Evolutionary conservation across 805 yeast species (phyloP), one percentile per base, ranked within the genome.

Genomic region (Cyberlindnera sargentensis): DNA sequence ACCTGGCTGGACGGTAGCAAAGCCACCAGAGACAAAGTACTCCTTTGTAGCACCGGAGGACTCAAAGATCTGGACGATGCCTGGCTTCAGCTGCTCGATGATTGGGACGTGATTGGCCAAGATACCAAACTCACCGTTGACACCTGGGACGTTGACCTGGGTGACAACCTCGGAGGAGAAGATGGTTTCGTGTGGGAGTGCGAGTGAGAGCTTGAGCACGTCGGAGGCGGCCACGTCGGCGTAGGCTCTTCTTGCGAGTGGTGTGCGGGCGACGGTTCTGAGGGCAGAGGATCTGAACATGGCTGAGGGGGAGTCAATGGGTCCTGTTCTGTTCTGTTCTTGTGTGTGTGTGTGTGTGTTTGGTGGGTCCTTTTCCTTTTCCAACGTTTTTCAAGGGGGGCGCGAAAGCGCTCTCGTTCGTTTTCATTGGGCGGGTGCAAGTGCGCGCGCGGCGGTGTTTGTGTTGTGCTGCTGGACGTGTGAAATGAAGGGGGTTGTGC

Each of bases 61-160:
- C 68, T 87, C 91, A 55, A 87, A 83, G 63, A 93, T 80, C 69
- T 90, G 96, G 60, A 93, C 84, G 49, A 93, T 76, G 68, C 99
- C 99, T 58, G 99, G 96, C 63, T 82, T 78, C 66, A 93, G 81
- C 76, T 93, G 95, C 73, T 93, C 98, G 52, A 91, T 88, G 60
- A 85, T 80, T 60, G 99, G 98, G 62, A 93, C 96, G 80, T 93
- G 99, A 74, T 87, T 84, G 58, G 98, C 96, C 64, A 93, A 74
- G 54, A 93, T 79, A 86, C 99, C 99, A 70, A 91, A 79, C 64
- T 86, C 95, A 67, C 99, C 99, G 55, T 93, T 82, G 61, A 83
- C 76, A 52, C 96, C 95, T 62, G 99, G 99, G 56, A 93, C 75
- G 73, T 93, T 93, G 57, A 93, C 98, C 76, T 93, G 88, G 62